These are phyloP conservation scores for Zizania palustris DNA, from an alignment of 202 grass and related monocot genomes.

Conservation along the genomic window DNA sequence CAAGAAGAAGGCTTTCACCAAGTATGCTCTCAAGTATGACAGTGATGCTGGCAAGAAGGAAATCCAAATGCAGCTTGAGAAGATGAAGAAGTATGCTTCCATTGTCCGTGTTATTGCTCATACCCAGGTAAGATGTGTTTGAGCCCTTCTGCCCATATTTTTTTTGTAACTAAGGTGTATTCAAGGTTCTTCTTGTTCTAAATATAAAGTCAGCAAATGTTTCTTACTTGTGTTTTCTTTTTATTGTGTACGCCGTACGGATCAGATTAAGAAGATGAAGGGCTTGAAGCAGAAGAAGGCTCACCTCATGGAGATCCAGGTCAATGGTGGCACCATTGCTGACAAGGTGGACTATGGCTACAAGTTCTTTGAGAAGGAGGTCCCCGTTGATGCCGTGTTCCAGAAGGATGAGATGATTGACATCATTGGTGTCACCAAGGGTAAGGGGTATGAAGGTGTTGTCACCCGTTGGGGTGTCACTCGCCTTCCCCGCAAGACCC, in stretches of 20 bases:
- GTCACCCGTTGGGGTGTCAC: constrained; percentile 84
- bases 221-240: not conserved
- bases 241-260: not conserved
- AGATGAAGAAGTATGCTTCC: constrained; percentile 45
- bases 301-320: too few relatives aligned
- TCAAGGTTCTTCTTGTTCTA: not conserved
- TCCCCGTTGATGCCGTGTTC: too few relatives aligned
- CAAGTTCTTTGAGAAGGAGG: too few relatives aligned
- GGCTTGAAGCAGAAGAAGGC: constrained; percentile 44
- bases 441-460: too few relatives aligned
- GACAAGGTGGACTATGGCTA: too few relatives aligned
- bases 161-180: not conserved
- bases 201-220: not conserved
- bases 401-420: too few relatives aligned
- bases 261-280: constrained; percentile 90
- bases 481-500: constrained; percentile 87
- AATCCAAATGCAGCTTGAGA: constrained; percentile 72
- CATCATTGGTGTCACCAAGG: too few relatives aligned
- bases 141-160: not conserved
- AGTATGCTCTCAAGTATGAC: constrained; percentile 83
- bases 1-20: constrained; percentile 69
- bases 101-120: constrained; percentile 74
- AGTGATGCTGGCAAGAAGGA: constrained; percentile 79
- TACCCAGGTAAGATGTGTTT: constrained; percentile 54
- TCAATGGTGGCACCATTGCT: too few relatives aligned